These are phyloP conservation scores for Macrophomina pseudophaseolina DNA, from an alignment of 2,329 filamentous ascomycete genomes.

Conservation along the genomic window DNA sequence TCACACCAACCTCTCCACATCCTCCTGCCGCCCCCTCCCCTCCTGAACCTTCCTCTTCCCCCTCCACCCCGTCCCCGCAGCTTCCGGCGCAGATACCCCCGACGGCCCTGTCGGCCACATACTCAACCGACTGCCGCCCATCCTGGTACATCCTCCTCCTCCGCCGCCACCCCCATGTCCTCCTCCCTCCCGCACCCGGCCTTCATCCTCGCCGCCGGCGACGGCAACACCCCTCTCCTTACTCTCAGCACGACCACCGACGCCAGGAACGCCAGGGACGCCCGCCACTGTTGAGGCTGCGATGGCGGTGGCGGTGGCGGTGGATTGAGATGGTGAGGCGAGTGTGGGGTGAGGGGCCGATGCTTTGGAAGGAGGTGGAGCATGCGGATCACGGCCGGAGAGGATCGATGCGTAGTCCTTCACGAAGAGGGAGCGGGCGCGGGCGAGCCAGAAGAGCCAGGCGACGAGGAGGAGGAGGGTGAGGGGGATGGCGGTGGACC, in stretches of 20 bases:
- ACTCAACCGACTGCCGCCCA: background rate
- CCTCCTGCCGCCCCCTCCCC: background rate
- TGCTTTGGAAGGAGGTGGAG: background rate
- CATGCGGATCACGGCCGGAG: background rate
- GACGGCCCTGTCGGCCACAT: slow-evolving; percentile 9
- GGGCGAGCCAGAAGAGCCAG: background rate
- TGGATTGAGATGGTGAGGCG: background rate
- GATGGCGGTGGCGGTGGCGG: background rate
- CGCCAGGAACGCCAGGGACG: background rate
- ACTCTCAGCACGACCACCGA: background rate
- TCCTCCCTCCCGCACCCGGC: background rate
- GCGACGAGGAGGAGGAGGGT: slow-evolving; percentile 10
- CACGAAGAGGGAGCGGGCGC: slow-evolving; percentile 1
- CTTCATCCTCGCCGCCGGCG: background rate
- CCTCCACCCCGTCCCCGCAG: background rate
- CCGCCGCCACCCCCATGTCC: background rate
- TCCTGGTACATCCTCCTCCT: background rate
- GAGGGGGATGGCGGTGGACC: slow-evolving; percentile 19
- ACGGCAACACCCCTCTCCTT: too few relatives aligned
- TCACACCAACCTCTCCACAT: slow-evolving; percentile 12
- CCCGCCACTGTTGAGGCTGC: background rate
- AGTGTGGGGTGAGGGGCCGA: background rate
- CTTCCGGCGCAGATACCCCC: slow-evolving; percentile 7
- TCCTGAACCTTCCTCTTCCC: background rate
- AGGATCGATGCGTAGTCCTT: background rate